Percentiles rank a stretch among this genome's conserved stretches.
These are phyloP conservation scores for Ceratocystis cacaofunesta DNA, from an alignment of 2,329 filamentous ascomycete genomes.

Conservation along the genomic window DNA sequence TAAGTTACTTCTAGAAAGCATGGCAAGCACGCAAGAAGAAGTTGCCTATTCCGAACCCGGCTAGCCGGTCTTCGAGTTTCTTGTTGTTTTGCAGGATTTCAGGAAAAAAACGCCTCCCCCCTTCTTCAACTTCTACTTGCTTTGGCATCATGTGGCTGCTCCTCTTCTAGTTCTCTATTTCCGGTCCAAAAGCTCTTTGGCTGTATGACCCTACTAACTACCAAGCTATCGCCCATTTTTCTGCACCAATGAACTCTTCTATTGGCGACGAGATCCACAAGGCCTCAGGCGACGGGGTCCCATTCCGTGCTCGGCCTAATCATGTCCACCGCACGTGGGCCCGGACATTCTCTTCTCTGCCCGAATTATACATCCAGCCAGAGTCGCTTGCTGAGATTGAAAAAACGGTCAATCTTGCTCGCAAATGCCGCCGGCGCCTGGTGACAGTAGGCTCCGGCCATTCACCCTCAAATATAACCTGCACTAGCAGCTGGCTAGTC, in stretches of 20 bases:
- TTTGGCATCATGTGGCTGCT: neutral
- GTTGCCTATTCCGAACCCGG: neutral
- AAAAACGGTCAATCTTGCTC: conserved; percentile 67
- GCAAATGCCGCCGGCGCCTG: conserved; percentile 63
- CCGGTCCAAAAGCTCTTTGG: neutral
- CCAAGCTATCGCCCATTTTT: neutral
- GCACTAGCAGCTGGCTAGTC: conserved; percentile 84
- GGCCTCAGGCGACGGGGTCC: conserved; percentile 27
- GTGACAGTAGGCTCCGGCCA: conserved; percentile 83
- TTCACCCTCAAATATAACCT: conserved; percentile 82
- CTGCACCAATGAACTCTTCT: conserved; percentile 6
- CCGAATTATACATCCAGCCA: conserved; percentile 83
- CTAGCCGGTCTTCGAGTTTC: neutral
- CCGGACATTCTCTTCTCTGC: conserved; percentile 73
- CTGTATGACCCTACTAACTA: too few species aligned
- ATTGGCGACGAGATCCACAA: conserved; percentile 14
- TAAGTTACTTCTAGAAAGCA: neutral
- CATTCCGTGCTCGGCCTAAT: conserved; percentile 59
- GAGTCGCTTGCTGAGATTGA: conserved; percentile 66
- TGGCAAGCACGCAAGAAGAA: neutral
- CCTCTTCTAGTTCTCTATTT: neutral
- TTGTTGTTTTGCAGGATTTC: neutral
- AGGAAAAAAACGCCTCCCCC: neutral
- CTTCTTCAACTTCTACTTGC: neutral
- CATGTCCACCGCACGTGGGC: conserved; percentile 90